phyloP scores from a whole-genome alignment of 2,329 filamentous ascomycete genomes.

The Epichloe brachyelytri region DNA sequence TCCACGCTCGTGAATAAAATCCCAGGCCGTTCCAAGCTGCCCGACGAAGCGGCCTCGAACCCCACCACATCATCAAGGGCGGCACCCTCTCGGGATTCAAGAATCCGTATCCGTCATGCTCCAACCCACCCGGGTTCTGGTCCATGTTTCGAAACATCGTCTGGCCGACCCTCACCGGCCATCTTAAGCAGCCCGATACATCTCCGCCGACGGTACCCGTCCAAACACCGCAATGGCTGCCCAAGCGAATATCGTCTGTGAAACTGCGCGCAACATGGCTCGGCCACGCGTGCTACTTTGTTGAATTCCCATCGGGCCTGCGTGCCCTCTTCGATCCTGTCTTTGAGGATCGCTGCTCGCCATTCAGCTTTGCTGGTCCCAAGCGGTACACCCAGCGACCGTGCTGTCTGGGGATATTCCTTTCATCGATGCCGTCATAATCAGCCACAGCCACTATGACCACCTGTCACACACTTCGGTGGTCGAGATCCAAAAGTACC shows the following conservation, averaged over 20 bases:
- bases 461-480: slow-evolving; percentile 72
- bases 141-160: slow-evolving; percentile 20
- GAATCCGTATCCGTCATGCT: too few species aligned
- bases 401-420: slow-evolving; percentile 65
- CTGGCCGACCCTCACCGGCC: slow-evolving; percentile 27
- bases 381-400: slow-evolving; percentile 68
- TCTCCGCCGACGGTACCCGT: slow-evolving; percentile 54
- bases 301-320: slow-evolving; percentile 77
- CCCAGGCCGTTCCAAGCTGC: slow-evolving; percentile 16
- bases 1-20: too few species aligned
- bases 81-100: too few species aligned
- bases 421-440: slow-evolving; percentile 61
- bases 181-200: slow-evolving; percentile 41
- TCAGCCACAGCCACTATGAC: slow-evolving; percentile 88
- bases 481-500: slow-evolving; percentile 52
- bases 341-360: slow-evolving; percentile 77
- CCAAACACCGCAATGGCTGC: slow-evolving; percentile 52
- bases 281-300: slow-evolving; percentile 85
- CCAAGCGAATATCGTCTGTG: slow-evolving; percentile 38
- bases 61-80: too few species aligned
- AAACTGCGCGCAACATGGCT: slow-evolving; percentile 77
- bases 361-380: slow-evolving; percentile 55
- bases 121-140: slow-evolving; percentile 6
- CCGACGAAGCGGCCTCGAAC: slow-evolving; percentile 24
- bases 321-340: slow-evolving; percentile 78